A percentile compares a stretch with the other conserved stretches of the same genome.
Evolutionary conservation across 2,329 filamentous ascomycete genomes (phyloP).

Genomic region (Dactylellina cionopaga): DNA sequence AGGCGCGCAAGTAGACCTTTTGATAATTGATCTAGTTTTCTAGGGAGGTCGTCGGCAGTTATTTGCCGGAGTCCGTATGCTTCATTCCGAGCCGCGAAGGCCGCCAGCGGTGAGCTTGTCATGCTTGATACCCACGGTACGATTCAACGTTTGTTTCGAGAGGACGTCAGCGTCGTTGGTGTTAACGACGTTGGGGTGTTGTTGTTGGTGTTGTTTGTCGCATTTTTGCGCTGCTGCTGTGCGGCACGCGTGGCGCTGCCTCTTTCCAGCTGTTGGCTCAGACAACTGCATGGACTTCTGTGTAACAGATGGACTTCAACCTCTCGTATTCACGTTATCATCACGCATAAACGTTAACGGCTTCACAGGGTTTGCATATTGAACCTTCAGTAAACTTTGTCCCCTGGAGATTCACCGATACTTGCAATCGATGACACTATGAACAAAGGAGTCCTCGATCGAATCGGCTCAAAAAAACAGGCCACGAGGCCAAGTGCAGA

Average conservation of each 20-base stretch:
- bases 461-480: too few species aligned
- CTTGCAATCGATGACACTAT: too few species aligned
- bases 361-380: neutral
- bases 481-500: too few species aligned
- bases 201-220: slow-evolving; percentile 39
- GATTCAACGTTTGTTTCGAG: neutral
- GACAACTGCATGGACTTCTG: too few species aligned
- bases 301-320: slow-evolving; percentile 31
- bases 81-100: slow-evolving; percentile 18
- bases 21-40: slow-evolving; percentile 29
- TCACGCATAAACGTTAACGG: neutral
- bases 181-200: neutral
- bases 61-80: slow-evolving; percentile 18
- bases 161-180: neutral
- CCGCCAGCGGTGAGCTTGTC: slow-evolving; percentile 40
- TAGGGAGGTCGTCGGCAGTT: slow-evolving; percentile 26
- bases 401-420: too few species aligned
- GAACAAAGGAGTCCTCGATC: too few species aligned
- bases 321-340: too few species aligned
- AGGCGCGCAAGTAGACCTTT: slow-evolving; percentile 36
- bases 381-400: neutral
- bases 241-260: slow-evolving; percentile 27
- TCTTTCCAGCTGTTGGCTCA: slow-evolving; percentile 3
- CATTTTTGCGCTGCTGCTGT: slow-evolving; percentile 20
- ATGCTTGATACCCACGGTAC: slow-evolving; percentile 4